phyloP scores from a whole-genome alignment of 331 rosid species.

The Erythrophleum ivorense region DNA sequence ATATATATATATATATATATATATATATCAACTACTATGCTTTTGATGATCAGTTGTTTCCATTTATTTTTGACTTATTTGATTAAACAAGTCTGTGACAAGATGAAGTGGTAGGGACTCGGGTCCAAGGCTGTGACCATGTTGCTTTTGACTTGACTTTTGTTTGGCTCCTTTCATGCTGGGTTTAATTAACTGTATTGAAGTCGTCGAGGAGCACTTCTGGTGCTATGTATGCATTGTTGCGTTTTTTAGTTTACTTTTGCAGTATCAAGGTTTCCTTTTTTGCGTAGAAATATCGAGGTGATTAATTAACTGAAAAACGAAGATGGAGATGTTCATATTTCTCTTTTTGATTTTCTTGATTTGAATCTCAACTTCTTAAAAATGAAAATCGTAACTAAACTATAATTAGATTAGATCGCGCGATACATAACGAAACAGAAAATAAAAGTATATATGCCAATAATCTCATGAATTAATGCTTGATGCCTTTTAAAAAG shows the following conservation, averaged over 20 bases:
- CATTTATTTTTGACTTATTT: not conserved
- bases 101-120: not conserved
- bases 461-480: no score
- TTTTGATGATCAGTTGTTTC: not conserved
- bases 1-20: no score
- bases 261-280: not conserved
- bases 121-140: not conserved
- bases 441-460: no score
- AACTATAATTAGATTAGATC: no score
- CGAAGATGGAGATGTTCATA: not conserved
- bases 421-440: no score
- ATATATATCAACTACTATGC: no score
- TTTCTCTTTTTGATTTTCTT: not conserved
- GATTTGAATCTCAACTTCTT: not conserved
- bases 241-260: not conserved
- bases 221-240: not conserved
- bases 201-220: not conserved
- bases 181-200: not conserved
- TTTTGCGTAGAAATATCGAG: not conserved
- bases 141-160: conserved; percentile 7
- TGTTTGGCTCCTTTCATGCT: not conserved
- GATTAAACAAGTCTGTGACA: not conserved
- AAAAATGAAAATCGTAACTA: no score
- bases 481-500: no score
- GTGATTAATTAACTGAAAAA: not conserved